phyloP scores from a whole-genome alignment of 805 yeast genomes.

The Kodamaea nitidulidarum region DNA sequence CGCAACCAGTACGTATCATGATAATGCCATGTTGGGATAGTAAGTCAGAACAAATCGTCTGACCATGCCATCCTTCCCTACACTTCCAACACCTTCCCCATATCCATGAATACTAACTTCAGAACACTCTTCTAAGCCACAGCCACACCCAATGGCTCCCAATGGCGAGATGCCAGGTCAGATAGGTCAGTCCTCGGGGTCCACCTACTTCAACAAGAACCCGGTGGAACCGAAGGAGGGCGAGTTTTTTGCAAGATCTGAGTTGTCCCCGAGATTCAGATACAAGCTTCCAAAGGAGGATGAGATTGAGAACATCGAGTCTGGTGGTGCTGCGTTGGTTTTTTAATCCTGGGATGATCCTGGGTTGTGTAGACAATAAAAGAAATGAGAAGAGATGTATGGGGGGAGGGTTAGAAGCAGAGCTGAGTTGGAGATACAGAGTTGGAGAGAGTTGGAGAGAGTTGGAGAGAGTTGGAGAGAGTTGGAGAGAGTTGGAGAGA shows the following conservation, averaged over 20 bases:
- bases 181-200: constrained; percentile 13
- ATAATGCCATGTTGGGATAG: too few species aligned
- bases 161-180: constrained; percentile 39
- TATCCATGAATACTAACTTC: constrained; percentile 5
- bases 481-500: too few species aligned
- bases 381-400: too few species aligned
- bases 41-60: too few species aligned
- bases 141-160: constrained; percentile 42
- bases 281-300: constrained; percentile 55
- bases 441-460: too few species aligned
- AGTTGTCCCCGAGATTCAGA: constrained; percentile 72
- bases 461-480: too few species aligned
- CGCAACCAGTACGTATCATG: constrained; percentile 43
- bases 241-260: constrained; percentile 50
- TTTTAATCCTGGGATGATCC: constrained; percentile 24
- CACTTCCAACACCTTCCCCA: too few species aligned
- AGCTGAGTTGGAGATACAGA: too few species aligned
- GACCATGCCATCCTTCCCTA: too few species aligned
- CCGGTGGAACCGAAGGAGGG: constrained; percentile 41
- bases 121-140: constrained; percentile 19
- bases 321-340: constrained; percentile 76
- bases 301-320: constrained; percentile 73
- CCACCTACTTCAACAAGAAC: constrained; percentile 23
- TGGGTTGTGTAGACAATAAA: too few species aligned
- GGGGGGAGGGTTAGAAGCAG: too few species aligned